Conservation (phyloP, 2,329 filamentous ascomycete species). For the Alternaria ethzedia region DNA sequence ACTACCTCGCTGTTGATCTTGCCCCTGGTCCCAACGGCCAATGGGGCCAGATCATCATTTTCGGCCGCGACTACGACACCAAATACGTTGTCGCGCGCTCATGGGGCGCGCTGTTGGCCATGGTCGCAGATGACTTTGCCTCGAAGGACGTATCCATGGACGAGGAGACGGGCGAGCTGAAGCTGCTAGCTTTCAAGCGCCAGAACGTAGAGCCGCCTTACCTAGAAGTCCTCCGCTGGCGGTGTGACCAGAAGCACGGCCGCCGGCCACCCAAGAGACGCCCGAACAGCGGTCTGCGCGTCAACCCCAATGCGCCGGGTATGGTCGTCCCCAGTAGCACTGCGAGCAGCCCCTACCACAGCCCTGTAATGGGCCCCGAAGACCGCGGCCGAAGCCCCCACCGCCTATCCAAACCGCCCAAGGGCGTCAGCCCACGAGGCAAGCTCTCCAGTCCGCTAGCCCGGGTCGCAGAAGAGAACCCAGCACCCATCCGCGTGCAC, state of each 20-base stretch:
- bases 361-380: slow-evolving; percentile 63
- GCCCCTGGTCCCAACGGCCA: slow-evolving; percentile 86
- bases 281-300: slow-evolving; percentile 55
- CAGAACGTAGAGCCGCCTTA: slow-evolving; percentile 90
- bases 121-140: slow-evolving; percentile 88
- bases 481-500: slow-evolving; percentile 48
- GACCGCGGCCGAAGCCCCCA: slow-evolving; percentile 75
- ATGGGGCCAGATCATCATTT: slow-evolving; percentile 97
- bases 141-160: slow-evolving; percentile 92
- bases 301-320: slow-evolving; percentile 59
- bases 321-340: slow-evolving; percentile 55
- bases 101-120: slow-evolving; percentile 85
- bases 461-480: slow-evolving; percentile 73
- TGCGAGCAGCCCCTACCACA: slow-evolving; percentile 66
- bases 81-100: slow-evolving; percentile 96
- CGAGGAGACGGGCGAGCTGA: slow-evolving; percentile 89
- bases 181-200: slow-evolving; percentile 81
- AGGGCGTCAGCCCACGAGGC: slow-evolving; percentile 66
- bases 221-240: slow-evolving; percentile 93
- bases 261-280: slow-evolving; percentile 60
- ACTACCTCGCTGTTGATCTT: slow-evolving; percentile 92
- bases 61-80: slow-evolving; percentile 96
- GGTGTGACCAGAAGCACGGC: slow-evolving; percentile 93
- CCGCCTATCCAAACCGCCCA: slow-evolving; percentile 66
- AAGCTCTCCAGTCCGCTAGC: slow-evolving; percentile 75